Evolutionary conservation across 1,139 yeast genomes (phyloP), one percentile per base, ranked within the genome.

Genomic region (Debaryomycetaceae sp.): DNA sequence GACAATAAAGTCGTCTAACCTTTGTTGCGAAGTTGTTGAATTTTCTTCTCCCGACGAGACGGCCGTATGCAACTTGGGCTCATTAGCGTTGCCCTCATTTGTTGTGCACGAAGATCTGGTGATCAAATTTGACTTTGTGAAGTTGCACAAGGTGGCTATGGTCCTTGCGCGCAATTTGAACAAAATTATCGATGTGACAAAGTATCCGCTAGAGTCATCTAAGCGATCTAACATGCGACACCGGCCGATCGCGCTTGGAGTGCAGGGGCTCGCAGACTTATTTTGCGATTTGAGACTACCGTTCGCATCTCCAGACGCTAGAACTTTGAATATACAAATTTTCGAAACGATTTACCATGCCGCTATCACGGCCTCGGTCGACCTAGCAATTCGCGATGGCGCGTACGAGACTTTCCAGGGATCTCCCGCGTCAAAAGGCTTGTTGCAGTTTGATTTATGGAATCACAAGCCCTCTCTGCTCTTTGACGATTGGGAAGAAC

Each of bases 261-360:
- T 83, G 6, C 93, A 83, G 54, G 95, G 95, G 34, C 63, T 83
- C 32, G 94, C 95, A 20, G 95, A 83, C 49, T 64, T 81, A n/a
- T 83, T 81, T 53, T 66, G 80, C 65, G 65, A 73, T 36, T 63
- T 83, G 36, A 69, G 93, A 44, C 45, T 83, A 39, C 92, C 95
- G 16, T 83, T 83, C 51, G 94, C 80, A 45, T 76, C 86, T 23
- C 62, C 62, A 16, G 79, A 71, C 40, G 94, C 95, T 15, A 69
- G 67, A 47, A 62, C 60, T 37, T 62, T 83, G 40, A 83, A 83
- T 58, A 68, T 68, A 32, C 92, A 81, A 53, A 79, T 83, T 36
- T 83, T 83, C 53, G 95, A 83, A 58, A 85, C 95, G 22, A 81
- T 83, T 30, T 83, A 83, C 49, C 95, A 83, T 49, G 94, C 79